phyloP scores from a whole-genome alignment of 2,329 filamentous ascomycete genomes.

The Aureobasidium sp. region DNA sequence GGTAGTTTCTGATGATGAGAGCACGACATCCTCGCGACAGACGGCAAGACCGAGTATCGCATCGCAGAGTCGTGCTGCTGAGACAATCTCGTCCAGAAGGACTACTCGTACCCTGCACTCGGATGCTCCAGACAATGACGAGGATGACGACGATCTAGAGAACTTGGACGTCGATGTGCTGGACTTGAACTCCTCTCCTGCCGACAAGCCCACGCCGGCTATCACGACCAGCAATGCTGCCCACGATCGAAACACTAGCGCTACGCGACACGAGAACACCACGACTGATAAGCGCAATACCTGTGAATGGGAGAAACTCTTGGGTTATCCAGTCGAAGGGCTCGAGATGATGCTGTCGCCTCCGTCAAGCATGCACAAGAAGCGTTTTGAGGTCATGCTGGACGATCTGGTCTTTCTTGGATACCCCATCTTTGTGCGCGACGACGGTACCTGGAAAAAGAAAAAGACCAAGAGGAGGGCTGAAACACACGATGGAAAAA shows the following conservation, averaged over 20 bases:
- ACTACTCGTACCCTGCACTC: conserved; percentile 13
- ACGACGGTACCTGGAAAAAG: conserved; percentile 66
- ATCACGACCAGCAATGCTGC: background rate
- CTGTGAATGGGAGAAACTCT: conserved; percentile 56
- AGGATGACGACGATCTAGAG: conserved; percentile 13
- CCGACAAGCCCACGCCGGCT: background rate
- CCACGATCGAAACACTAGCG: background rate
- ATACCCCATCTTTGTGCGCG: conserved; percentile 72
- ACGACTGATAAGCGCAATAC: conserved; percentile 6
- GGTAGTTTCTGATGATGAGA: background rate
- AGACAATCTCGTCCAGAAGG: background rate
- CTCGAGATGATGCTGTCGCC: conserved; percentile 75
- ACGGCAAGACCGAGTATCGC: conserved; percentile 1
- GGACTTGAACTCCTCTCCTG: background rate
- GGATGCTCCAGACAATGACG: conserved; percentile 15
- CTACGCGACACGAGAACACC: background rate
- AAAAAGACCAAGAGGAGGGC: conserved; percentile 10
- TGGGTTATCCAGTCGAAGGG: conserved; percentile 66
- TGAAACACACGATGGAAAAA: background rate
- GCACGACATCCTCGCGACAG: background rate
- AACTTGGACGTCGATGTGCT: background rate
- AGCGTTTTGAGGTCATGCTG: conserved; percentile 70
- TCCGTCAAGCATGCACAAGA: conserved; percentile 67
- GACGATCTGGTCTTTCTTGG: conserved; percentile 74
- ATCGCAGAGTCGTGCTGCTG: conserved; percentile 4